Percentiles rank a stretch among this genome's conserved stretches.
phyloP scores from a whole-genome alignment of 2,329 filamentous ascomycete genomes.

The Exophiala mesophila region DNA sequence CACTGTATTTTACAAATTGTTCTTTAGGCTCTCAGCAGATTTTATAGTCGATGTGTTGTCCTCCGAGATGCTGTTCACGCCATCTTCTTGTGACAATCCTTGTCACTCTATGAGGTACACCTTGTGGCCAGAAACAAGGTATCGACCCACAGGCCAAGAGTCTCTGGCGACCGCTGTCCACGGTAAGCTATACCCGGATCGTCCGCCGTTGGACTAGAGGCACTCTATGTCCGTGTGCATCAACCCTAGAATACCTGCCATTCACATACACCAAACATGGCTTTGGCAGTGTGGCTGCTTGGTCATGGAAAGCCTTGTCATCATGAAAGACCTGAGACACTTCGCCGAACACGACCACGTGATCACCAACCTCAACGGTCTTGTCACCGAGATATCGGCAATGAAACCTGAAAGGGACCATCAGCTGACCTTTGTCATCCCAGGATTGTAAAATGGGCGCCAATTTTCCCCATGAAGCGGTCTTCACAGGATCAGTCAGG shows the following conservation, averaged over 20 bases:
- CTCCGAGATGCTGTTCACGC: too few relatives aligned
- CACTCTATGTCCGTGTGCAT: not conserved
- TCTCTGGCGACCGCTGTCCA: too few relatives aligned
- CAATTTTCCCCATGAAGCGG: not conserved
- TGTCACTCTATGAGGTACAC: too few relatives aligned
- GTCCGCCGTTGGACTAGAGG: not conserved
- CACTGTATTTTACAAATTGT: not conserved
- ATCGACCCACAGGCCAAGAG: too few relatives aligned
- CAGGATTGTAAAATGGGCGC: slow-evolving; percentile 8
- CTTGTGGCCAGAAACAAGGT: too few relatives aligned
- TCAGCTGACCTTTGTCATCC: slow-evolving; percentile 18
- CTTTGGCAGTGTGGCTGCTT: slow-evolving; percentile 2
- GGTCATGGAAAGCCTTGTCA: slow-evolving; percentile 7
- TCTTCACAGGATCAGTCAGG: slow-evolving; percentile 1
- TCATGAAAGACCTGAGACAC: slow-evolving; percentile 28
- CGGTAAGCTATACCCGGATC: not conserved
- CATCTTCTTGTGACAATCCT: too few relatives aligned
- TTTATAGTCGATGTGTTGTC: too few relatives aligned
- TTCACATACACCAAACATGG: slow-evolving; percentile 12
- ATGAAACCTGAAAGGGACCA: slow-evolving; percentile 31
- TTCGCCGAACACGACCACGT: slow-evolving; percentile 44
- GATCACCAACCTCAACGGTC: slow-evolving; percentile 41
- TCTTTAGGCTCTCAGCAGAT: too few relatives aligned
- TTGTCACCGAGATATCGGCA: slow-evolving; percentile 30
- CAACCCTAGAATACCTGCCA: slow-evolving; percentile 7